Evolutionary conservation across 768 basidiomycete genomes (phyloP).

Genomic region (Sutorius australiensis): DNA sequence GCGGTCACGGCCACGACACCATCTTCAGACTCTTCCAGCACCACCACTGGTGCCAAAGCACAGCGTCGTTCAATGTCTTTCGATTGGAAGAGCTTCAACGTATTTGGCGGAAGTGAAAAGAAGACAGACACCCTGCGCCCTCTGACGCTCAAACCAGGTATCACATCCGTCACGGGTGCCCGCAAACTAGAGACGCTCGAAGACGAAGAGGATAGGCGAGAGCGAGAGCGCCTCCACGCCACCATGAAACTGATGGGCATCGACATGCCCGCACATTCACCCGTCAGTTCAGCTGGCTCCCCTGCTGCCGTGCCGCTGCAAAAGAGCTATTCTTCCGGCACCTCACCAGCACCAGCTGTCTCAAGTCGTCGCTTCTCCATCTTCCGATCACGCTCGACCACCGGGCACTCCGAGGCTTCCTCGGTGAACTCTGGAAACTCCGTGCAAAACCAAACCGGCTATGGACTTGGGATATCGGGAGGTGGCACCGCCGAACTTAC

Average conservation of each 20-base stretch:
- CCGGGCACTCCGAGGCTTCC: constrained; percentile 42
- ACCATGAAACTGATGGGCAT: constrained; percentile 96
- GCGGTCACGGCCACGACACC: constrained; percentile 18
- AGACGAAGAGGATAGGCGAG: constrained; percentile 87
- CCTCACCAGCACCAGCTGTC: constrained; percentile 24
- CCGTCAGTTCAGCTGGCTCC: constrained; percentile 22
- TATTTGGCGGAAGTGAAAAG: constrained; percentile 62
- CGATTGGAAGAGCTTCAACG: constrained; percentile 77
- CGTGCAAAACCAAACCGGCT: constrained; percentile 31
- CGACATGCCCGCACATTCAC: constrained; percentile 53
- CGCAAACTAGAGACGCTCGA: constrained; percentile 84
- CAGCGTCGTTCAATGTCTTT: constrained; percentile 79
- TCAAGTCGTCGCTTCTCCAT: constrained; percentile 61
- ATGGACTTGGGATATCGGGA: constrained; percentile 29
- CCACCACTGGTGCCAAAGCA: constrained; percentile 34
- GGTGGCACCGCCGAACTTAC: constrained; percentile 48
- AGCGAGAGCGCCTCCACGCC: constrained; percentile 82
- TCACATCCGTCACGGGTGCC: constrained; percentile 51
- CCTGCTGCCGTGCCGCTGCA: constrained; percentile 35
- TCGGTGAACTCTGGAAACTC: constrained; percentile 46
- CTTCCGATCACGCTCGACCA: constrained; percentile 54
- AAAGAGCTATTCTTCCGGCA: constrained; percentile 38
- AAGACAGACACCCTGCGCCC: constrained; percentile 64
- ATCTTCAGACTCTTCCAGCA: constrained; percentile 23
- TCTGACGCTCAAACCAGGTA: constrained; percentile 68